Evolutionary conservation across 1,284 basidiomycete species (phyloP), one percentile per base, ranked within the genome.

Genomic region (Inonotus hispidus): DNA sequence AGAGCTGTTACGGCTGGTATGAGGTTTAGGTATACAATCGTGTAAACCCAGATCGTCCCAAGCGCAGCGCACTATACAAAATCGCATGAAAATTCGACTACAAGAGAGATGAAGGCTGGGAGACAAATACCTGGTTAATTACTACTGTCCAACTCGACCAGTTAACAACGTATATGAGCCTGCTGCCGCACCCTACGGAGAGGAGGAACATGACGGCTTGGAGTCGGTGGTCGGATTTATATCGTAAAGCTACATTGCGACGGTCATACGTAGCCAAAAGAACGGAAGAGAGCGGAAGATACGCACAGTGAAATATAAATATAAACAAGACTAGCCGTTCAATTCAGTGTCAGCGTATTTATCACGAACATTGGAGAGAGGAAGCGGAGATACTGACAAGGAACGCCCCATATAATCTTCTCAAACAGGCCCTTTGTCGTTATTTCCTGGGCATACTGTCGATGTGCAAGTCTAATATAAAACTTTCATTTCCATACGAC

Each of bases 241-340:
- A 78, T 27, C 89, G 79, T 60, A 75, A 80, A 5, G 85, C 89
- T 91, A 64, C 13, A 60, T 29, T 50, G 11, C 57, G 61, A 56
- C 29, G 32, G 47, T 29, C 32, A 11, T 23, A 4, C 21, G 39
- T 16, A 21, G 39, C 6, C 2, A 23, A 25, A 21, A 38, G 29
- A n/a, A 21, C 41, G 50, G n/a, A 23, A 45, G 16, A 38, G 46
- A 23, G 16, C 56, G 10, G 3, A 21, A 16, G 32, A 32, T 27
- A 66, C 88, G 68, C 68, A 90, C 90, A 86, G 70, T 89, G 92
- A 71, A 91, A 92, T 62, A 91, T 80, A 71, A 90, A 88, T 25
- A 88, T 59, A 0, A 82, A 81, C 62, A 92, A 72, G 63, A 90
- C 89, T 90, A 65, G n/a, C n/a, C n/a, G n/a, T 35, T 32, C 41